Conservation (phyloP, 768 basidiomycete species). For the Strobilomyces confusus region DNA sequence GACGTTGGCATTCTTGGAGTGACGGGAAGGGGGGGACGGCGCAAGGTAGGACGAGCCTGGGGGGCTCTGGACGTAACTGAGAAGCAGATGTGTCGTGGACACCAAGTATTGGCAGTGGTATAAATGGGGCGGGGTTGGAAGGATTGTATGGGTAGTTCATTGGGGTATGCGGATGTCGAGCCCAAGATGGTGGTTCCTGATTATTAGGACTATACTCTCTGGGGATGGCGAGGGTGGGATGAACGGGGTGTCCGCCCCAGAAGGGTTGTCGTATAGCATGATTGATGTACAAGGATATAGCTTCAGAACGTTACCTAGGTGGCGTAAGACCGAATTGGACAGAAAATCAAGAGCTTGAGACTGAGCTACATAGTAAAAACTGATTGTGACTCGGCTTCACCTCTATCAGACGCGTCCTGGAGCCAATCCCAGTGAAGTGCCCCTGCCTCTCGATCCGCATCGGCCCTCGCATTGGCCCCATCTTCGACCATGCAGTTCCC, state of each 20-base stretch:
- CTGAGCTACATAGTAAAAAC: no score
- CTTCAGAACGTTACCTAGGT: slow-evolving; percentile 16
- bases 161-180: slow-evolving; percentile 30
- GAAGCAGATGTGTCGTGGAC: no score
- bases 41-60: slow-evolving; percentile 32
- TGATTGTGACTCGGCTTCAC: no score
- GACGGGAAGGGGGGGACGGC: slow-evolving; percentile 26
- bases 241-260: slow-evolving; percentile 34
- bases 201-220: slow-evolving; percentile 26
- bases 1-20: slow-evolving; percentile 12
- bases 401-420: no score
- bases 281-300: slow-evolving; percentile 19
- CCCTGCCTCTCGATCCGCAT: no score
- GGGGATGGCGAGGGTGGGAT: slow-evolving; percentile 38
- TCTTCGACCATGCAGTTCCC: slow-evolving; percentile 38
- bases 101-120: no score
- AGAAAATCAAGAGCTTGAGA: background rate
- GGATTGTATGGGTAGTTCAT: no score
- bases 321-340: slow-evolving; percentile 5
- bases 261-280: slow-evolving; percentile 31
- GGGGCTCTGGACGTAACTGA: no score
- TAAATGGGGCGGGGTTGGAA: no score
- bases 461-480: slow-evolving; percentile 43
- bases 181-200: slow-evolving; percentile 33
- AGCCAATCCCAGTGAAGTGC: no score